Conservation (phyloP, 139 green algal species). For the Tetradesmus obliquus region DNA sequence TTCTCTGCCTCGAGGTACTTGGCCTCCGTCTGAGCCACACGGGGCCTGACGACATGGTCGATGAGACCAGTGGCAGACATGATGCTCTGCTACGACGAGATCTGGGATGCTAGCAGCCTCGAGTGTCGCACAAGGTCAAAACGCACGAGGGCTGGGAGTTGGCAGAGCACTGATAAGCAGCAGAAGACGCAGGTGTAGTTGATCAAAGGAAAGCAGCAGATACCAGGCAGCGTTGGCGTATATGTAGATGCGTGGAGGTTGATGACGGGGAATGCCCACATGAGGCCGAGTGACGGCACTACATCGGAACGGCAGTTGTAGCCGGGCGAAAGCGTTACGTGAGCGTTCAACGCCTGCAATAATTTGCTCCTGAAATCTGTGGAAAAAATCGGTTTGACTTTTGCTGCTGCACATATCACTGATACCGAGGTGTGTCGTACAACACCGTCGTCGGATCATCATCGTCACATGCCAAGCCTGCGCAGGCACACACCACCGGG, state of each 20-base stretch:
- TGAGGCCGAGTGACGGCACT: background rate
- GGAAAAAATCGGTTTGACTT: no score
- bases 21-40: slow-evolving; percentile 28
- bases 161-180: background rate
- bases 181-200: background rate
- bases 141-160: background rate
- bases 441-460: background rate
- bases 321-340: background rate
- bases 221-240: background rate
- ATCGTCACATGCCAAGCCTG: background rate
- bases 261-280: background rate
- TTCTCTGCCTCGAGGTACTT: slow-evolving; percentile 21
- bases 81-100: background rate
- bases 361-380: background rate
- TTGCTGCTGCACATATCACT: no score
- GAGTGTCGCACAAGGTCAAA: background rate
- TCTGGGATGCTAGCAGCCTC: background rate
- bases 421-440: background rate
- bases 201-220: background rate
- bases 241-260: background rate
- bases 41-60: slow-evolving; percentile 33
- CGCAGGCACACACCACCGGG: no score
- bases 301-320: background rate
- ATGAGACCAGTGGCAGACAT: slow-evolving; percentile 36
- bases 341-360: background rate